Conservation (phyloP, 192 early-diverging fungal species). For the Entomortierella chlamydospora region DNA sequence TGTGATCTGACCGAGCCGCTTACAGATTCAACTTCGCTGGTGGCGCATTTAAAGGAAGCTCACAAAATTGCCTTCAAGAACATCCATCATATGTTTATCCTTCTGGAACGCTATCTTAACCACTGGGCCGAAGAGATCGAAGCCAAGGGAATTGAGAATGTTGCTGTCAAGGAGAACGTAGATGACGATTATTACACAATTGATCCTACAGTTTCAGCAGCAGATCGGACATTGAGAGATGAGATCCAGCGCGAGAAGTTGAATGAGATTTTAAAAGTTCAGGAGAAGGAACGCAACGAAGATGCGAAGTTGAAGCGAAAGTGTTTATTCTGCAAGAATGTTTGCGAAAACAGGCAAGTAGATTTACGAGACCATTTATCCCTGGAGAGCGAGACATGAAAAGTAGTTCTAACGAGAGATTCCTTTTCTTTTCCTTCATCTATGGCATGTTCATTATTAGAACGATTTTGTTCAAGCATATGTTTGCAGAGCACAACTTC, state of each 20-base stretch:
- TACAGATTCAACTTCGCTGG: slow-evolving; percentile 71
- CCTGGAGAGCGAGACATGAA: background rate
- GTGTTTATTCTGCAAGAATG: slow-evolving; percentile 93
- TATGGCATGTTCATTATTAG: slow-evolving; percentile 35
- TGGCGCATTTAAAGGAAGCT: slow-evolving; percentile 70
- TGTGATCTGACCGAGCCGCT: slow-evolving; percentile 63
- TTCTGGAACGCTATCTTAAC: slow-evolving; percentile 78
- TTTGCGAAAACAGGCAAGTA: slow-evolving; percentile 68
- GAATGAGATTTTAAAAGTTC: slow-evolving; percentile 77
- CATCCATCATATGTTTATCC: slow-evolving; percentile 82
- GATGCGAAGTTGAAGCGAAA: slow-evolving; percentile 77
- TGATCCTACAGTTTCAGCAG: slow-evolving; percentile 63
- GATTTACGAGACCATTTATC: background rate
- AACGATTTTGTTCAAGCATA: slow-evolving; percentile 83
- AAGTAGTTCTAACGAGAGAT: background rate
- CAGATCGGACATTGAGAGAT: slow-evolving; percentile 78
- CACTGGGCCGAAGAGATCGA: slow-evolving; percentile 74
- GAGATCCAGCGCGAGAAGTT: slow-evolving; percentile 78
- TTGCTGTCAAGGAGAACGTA: slow-evolving; percentile 39
- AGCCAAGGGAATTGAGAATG: slow-evolving; percentile 41
- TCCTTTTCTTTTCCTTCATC: background rate
- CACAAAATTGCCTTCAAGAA: slow-evolving; percentile 78
- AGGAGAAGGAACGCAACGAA: slow-evolving; percentile 76
- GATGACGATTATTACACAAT: slow-evolving; percentile 63
- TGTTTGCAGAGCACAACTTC: slow-evolving; percentile 92